phyloP scores from a whole-genome alignment of 140 eudicot genomes.

The Ambrosia hybrid region DNA sequence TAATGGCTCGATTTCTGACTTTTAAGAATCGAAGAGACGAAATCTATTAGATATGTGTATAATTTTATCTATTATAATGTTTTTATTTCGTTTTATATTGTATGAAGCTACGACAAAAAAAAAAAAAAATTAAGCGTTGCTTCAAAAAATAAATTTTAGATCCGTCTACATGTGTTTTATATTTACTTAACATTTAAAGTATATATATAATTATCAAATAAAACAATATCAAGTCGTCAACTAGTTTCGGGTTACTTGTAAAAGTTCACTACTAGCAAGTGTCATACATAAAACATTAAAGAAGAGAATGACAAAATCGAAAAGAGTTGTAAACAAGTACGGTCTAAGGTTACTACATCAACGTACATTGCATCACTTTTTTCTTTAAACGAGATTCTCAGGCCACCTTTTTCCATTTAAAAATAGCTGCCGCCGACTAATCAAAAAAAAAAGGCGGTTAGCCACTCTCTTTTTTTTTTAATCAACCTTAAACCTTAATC shows the following conservation, averaged over 20 bases:
- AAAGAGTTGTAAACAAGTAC: conserved; percentile 2
- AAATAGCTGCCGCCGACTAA: neutral
- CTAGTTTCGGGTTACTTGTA: neutral
- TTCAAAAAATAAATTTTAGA: no score
- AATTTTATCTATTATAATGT: no score
- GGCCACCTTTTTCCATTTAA: neutral
- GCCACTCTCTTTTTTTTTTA: neutral
- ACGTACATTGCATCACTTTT: neutral
- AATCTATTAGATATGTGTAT: no score
- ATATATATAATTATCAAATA: no score
- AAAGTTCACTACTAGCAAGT: neutral
- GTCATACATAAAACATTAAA: neutral
- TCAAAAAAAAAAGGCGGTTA: neutral
- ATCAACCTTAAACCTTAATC: neutral
- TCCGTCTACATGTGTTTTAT: no score
- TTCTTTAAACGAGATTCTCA: neutral
- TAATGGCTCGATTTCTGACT: no score
- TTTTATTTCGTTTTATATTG: no score
- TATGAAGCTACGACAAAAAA: no score
- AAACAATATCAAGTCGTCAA: neutral
- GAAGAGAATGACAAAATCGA: neutral
- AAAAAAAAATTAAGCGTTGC: no score
- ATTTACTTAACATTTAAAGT: no score
- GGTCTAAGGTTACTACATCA: neutral
- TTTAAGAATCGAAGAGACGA: no score